A percentile compares a stretch with the other conserved stretches of the same genome.
These are phyloP conservation scores for Vanilla planifolia DNA, from an alignment of 106 monocot genomes.

Conservation along the genomic window DNA sequence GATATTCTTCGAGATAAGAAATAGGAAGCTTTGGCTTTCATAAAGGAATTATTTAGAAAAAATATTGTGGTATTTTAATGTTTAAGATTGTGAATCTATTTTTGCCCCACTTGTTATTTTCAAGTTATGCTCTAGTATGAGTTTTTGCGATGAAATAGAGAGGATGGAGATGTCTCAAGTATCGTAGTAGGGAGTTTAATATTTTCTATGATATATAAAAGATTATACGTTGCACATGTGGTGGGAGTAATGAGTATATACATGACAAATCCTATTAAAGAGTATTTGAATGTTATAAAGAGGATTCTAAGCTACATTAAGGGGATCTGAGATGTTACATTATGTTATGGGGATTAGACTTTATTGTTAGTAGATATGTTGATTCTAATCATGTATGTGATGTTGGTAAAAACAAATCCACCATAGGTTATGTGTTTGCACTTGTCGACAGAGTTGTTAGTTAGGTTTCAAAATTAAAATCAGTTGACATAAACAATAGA, in stretches of 20 bases:
- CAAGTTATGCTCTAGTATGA: background rate
- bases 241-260: background rate
- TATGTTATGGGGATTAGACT: background rate
- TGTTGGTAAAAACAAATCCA: background rate
- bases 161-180: background rate
- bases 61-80: background rate
- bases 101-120: too few species aligned
- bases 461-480: slow-evolving; percentile 3
- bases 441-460: slow-evolving; percentile 1
- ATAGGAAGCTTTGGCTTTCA: background rate
- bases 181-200: background rate
- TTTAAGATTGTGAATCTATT: background rate
- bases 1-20: too few species aligned
- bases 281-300: slow-evolving; percentile 5
- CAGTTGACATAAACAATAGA: background rate
- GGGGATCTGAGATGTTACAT: slow-evolving; percentile 1
- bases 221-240: background rate
- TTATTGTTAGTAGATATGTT: background rate
- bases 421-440: slow-evolving; percentile 4
- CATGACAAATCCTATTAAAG: background rate
- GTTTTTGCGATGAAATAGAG: background rate
- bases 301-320: slow-evolving; percentile 10
- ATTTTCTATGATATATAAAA: background rate
- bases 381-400: slow-evolving; percentile 12
- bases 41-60: background rate